These are phyloP conservation scores for Ammopiptanthus mongolicus DNA, from an alignment of 306 rosid species.

Conservation along the genomic window DNA sequence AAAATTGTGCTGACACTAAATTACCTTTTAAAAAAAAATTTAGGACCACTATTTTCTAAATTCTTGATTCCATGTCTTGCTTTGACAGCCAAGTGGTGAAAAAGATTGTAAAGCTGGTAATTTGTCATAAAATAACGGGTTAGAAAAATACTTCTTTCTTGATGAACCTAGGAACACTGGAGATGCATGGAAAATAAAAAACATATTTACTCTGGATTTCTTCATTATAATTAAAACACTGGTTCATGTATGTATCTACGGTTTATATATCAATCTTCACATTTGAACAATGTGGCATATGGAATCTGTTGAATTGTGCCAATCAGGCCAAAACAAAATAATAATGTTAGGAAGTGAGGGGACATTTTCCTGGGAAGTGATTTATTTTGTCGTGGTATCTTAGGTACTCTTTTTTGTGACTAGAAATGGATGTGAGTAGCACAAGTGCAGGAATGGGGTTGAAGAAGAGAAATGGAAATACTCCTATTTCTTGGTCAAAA, in stretches of 20 bases:
- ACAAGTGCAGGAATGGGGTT: background rate
- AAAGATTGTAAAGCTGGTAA: background rate
- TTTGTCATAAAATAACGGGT: constrained; percentile 9
- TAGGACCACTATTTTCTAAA: background rate
- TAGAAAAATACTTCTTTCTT: background rate
- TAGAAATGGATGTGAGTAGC: background rate
- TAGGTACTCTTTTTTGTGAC: constrained; percentile 18
- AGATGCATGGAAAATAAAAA: background rate
- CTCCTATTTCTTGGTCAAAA: too few species aligned
- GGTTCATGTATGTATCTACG: background rate
- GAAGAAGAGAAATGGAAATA: constrained; percentile 19
- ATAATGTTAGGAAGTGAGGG: constrained; percentile 2
- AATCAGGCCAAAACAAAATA: constrained; percentile 20
- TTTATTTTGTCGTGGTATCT: constrained; percentile 18
- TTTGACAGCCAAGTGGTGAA: background rate
- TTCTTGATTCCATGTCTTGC: constrained; percentile 11
- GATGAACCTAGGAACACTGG: background rate
- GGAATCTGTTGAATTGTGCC: constrained; percentile 8
- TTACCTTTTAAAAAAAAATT: background rate
- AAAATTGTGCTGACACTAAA: background rate
- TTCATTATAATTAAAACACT: constrained; percentile 19
- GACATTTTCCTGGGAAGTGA: constrained; percentile 14
- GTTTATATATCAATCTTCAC: background rate
- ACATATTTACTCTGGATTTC: background rate
- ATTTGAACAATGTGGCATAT: constrained; percentile 1